Conservation (phyloP, 1,284 basidiomycete species). For the Trametes pubescens region DNA sequence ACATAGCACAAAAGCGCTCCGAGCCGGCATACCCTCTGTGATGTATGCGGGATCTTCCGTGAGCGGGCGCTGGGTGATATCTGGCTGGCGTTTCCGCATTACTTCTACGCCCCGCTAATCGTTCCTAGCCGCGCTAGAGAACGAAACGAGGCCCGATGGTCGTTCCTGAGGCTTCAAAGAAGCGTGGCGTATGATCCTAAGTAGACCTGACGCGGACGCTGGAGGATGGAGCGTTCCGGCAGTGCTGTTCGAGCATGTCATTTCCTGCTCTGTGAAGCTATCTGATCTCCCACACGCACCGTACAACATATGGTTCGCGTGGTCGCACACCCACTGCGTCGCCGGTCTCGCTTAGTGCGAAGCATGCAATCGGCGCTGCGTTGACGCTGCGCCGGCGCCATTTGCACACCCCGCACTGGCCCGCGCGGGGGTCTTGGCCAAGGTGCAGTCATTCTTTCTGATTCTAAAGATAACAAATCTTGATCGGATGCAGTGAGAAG, state of each 20-base stretch:
- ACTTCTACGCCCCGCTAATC: neutral
- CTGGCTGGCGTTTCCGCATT: too few relatives aligned
- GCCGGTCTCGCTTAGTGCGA: neutral
- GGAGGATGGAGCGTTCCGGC: neutral
- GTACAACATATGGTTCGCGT: neutral
- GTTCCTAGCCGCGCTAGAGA: neutral
- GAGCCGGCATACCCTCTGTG: neutral
- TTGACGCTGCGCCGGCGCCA: neutral
- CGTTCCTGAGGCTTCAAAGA: neutral
- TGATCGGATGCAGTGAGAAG: too few relatives aligned
- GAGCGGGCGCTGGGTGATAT: neutral
- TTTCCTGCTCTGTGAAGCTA: neutral
- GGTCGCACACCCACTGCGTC: neutral
- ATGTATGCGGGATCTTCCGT: neutral
- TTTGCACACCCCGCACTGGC: neutral
- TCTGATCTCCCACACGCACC: neutral
- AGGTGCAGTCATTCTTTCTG: neutral
- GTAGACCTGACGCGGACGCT: neutral
- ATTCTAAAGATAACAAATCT: neutral
- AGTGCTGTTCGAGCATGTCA: neutral
- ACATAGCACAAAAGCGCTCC: neutral
- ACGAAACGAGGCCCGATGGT: neutral
- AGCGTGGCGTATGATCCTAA: neutral
- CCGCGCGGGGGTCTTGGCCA: neutral
- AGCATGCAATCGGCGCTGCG: neutral